Evolutionary conservation across 495 filamentous ascomycete genomes (phyloP).

Genomic region (Neurospora sp.): DNA sequence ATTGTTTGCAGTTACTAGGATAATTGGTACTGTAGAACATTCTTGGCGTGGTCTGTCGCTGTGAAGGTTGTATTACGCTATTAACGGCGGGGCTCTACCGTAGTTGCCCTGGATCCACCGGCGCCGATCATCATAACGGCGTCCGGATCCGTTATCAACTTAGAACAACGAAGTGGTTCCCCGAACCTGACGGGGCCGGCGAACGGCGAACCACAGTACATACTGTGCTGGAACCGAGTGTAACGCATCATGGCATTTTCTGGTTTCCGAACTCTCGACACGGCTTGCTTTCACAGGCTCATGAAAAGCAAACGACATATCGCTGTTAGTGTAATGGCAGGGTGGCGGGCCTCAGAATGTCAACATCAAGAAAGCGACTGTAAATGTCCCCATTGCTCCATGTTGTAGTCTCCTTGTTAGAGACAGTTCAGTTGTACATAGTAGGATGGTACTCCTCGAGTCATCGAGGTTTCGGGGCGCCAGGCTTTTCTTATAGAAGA

Average conservation of each 20-base stretch:
- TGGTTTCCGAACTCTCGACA: not conserved
- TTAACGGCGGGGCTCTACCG: not conserved
- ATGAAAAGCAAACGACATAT: not conserved
- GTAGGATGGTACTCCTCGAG: not conserved
- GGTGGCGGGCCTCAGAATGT: not conserved
- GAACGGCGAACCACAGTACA: not conserved
- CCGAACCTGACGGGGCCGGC: not conserved
- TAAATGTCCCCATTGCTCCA: not conserved
- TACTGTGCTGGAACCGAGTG: not conserved
- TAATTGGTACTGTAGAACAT: not conserved
- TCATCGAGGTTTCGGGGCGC: not conserved
- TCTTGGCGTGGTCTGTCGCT: not conserved
- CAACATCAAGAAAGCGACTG: not conserved
- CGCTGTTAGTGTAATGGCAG: not conserved
- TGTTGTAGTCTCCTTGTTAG: not conserved
- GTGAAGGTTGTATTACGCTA: not conserved
- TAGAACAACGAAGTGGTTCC: not conserved
- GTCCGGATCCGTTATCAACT: not conserved
- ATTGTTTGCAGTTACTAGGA: too few relatives aligned
- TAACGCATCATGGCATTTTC: not conserved
- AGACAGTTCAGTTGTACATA: not conserved
- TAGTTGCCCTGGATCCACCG: not conserved
- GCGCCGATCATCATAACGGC: not conserved
- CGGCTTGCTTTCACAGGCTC: not conserved
- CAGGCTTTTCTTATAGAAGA: not conserved